Percentiles rank a stretch among this genome's conserved stretches.
These are phyloP conservation scores for Scortechinia acanthostroma DNA, from an alignment of 2,329 filamentous ascomycete genomes.

Conservation along the genomic window DNA sequence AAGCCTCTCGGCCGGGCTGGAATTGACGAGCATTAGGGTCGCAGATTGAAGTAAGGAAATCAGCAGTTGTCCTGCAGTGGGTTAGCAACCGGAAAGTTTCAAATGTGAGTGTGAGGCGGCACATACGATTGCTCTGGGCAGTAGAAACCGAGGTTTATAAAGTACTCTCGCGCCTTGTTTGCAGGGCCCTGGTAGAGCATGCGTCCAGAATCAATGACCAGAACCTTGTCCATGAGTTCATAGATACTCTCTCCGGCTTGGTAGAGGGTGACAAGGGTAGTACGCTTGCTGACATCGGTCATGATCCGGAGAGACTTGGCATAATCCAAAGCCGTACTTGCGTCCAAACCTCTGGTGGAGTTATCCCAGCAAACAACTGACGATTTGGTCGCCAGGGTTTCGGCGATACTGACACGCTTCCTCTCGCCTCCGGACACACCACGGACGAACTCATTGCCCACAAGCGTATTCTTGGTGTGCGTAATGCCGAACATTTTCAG, in stretches of 20 bases:
- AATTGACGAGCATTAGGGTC: slow-evolving; percentile 32
- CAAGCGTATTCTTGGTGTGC: slow-evolving; percentile 58
- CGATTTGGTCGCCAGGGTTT: slow-evolving; percentile 58
- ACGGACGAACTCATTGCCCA: slow-evolving; percentile 53
- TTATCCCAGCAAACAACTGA: slow-evolving; percentile 67
- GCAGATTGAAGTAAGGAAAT: not conserved
- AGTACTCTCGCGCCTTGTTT: slow-evolving; percentile 55
- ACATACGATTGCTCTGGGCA: slow-evolving; percentile 29
- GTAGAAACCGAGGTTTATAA: slow-evolving; percentile 55
- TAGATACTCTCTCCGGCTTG: slow-evolving; percentile 2
- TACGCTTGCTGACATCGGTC: slow-evolving; percentile 57
- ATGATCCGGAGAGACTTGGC: slow-evolving; percentile 53
- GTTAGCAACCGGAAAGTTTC: too few species aligned
- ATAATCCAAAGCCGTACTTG: slow-evolving; percentile 64
- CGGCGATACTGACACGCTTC: slow-evolving; percentile 63
- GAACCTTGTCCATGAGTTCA: slow-evolving; percentile 54
- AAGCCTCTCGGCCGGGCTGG: slow-evolving; percentile 44
- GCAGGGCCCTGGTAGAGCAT: slow-evolving; percentile 61
- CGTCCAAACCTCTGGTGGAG: slow-evolving; percentile 60
- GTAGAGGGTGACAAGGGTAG: slow-evolving; percentile 1
- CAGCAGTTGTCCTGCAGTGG: not conserved
- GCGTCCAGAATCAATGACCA: slow-evolving; percentile 59
- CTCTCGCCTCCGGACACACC: slow-evolving; percentile 65
- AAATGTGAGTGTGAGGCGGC: too few species aligned
- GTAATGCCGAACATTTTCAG: slow-evolving; percentile 63